Conservation (phyloP, 805 yeast genomes). For the Phaffomyces thermotolerans region DNA sequence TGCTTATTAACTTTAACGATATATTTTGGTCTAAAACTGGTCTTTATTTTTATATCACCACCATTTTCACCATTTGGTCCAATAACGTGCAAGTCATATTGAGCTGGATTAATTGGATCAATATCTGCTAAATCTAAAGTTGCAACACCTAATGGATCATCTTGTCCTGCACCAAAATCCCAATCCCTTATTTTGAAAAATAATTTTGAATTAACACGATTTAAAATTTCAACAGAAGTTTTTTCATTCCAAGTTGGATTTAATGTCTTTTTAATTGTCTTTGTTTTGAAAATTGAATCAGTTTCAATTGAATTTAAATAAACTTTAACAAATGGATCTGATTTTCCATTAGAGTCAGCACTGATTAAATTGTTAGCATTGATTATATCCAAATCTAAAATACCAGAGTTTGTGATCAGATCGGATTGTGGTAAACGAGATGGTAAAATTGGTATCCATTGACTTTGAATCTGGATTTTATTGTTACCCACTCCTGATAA, state of each 20-base stretch:
- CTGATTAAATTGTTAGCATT: conserved; percentile 65
- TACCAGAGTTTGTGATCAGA: conserved; percentile 68
- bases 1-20: conserved; percentile 38
- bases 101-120: conserved; percentile 48
- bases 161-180: conserved; percentile 87
- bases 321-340: conserved; percentile 83
- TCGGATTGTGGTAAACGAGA: conserved; percentile 65
- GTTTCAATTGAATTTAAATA: conserved; percentile 51
- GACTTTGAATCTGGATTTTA: conserved; percentile 50
- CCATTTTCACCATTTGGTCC: conserved; percentile 36
- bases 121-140: conserved; percentile 49
- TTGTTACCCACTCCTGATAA: conserved; percentile 47
- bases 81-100: conserved; percentile 42
- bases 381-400: conserved; percentile 49
- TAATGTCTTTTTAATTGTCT: conserved; percentile 77
- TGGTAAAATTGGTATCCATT: conserved; percentile 73
- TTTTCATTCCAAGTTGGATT: conserved; percentile 87
- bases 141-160: conserved; percentile 74
- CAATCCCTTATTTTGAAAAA: conserved; percentile 68
- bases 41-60: conserved; percentile 56
- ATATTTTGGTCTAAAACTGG: conserved; percentile 66
- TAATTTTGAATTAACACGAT: conserved; percentile 55
- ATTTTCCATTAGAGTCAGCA: conserved; percentile 87
- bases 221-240: conserved; percentile 46
- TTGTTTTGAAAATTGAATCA: conserved; percentile 60